Evolutionary conservation across 805 yeast species (phyloP).

Genomic region (Metschnikowia gelsemii): DNA sequence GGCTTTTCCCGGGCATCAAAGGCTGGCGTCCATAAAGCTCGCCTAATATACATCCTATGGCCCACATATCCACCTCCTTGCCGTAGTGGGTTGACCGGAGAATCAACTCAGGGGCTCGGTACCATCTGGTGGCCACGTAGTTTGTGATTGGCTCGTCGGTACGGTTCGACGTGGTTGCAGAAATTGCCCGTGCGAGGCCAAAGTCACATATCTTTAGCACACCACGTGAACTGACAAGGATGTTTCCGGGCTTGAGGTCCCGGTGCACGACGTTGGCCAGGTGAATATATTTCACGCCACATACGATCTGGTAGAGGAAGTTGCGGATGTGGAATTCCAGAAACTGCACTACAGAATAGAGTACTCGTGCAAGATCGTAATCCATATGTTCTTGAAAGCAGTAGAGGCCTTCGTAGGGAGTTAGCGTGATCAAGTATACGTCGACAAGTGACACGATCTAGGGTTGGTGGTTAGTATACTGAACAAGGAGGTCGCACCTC

Average conservation of each 20-base stretch:
- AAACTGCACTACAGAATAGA: constrained; percentile 71
- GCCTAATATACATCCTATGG: constrained; percentile 85
- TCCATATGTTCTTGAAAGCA: constrained; percentile 86
- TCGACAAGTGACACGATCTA: constrained; percentile 73
- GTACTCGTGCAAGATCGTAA: constrained; percentile 77
- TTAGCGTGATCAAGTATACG: constrained; percentile 61
- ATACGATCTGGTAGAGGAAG: constrained; percentile 75
- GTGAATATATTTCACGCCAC: constrained; percentile 87
- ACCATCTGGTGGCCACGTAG: constrained; percentile 95
- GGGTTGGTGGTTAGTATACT: constrained; percentile 23
- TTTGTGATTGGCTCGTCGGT: constrained; percentile 55
- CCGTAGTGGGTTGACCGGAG: constrained; percentile 58
- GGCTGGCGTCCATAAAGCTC: constrained; percentile 83
- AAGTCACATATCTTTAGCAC: constrained; percentile 85
- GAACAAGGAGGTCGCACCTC: neutral
- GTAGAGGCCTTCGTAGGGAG: constrained; percentile 82
- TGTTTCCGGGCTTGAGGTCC: constrained; percentile 90
- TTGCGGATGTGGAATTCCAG: constrained; percentile 81
- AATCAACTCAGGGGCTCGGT: constrained; percentile 89
- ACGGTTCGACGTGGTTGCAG: constrained; percentile 31
- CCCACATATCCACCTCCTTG: constrained; percentile 85
- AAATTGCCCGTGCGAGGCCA: constrained; percentile 84
- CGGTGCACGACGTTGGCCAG: constrained; percentile 91
- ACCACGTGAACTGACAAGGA: constrained; percentile 73
- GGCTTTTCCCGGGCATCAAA: constrained; percentile 72